Evolutionary conservation across 1,284 basidiomycete species (phyloP), one percentile per base, ranked within the genome.

Genomic region (Moesziomyces parantarcticus): DNA sequence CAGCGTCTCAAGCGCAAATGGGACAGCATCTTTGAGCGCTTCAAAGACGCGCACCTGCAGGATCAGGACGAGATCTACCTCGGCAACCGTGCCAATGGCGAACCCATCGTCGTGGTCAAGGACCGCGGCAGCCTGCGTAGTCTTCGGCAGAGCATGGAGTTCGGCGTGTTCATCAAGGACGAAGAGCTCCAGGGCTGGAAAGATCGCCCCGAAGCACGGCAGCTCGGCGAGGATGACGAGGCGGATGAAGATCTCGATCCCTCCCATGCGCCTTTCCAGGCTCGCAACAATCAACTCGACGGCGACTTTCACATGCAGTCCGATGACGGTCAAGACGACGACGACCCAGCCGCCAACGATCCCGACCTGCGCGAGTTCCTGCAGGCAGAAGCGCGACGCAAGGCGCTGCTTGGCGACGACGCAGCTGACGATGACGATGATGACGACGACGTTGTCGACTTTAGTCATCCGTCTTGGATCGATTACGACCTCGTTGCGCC

Each of bases 1-100:
- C 66, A 77, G 51, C 72, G 79, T 2, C 79, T 83, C 40, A 79
- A 81, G 22, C 54, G 45, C 47, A 77, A 77, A 29, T 83, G 81
- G 81, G 80, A 83, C 36, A 59, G 62, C 46, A 83, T 83, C 41
- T 79, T 75, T 44, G 76, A 79, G 23, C 70, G 74, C 14, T 83
- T 80, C 69, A 75, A 77, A 21, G 75, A 80, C 44, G 80, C 81
- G 8, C 81, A 83, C 29, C 26, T 83, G 22, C 63, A 77, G 23
- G 70, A 76, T 21, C 80, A 83, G 52, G 79, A 81, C 52, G 81
- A 83, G 59, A 78, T 83, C n/a, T 75, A 78, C 40, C 73, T 82
- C n/a, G 78, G 80, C 16, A 63, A 72, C n/a, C 47, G 63, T 1
- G 55, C 57, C 7, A 65, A 74, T 40, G 69, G 75, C 29, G 73